Conservation (phyloP, 441 rosid genomes). For the Iberis amara region DNA sequence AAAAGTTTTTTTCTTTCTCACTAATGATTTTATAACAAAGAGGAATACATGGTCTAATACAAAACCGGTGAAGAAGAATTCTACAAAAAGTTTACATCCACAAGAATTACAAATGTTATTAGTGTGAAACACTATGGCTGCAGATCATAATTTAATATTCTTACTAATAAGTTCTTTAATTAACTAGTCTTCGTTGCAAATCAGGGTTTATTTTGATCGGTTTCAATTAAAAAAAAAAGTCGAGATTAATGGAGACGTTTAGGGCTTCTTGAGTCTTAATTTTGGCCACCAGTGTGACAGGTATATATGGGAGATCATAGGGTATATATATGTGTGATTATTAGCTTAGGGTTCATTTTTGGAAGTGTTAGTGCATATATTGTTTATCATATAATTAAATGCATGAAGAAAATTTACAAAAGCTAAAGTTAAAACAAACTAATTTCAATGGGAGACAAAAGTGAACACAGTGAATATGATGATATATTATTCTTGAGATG, state of each 20-base stretch:
- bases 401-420: constrained; percentile 24
- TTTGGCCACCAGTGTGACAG: constrained; percentile 6
- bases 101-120: too few species aligned
- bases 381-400: constrained; percentile 31
- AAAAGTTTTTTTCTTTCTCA: too few species aligned
- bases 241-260: constrained; percentile 16
- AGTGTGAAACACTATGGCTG: too few species aligned
- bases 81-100: too few species aligned
- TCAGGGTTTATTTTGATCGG: not conserved
- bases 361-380: constrained; percentile 26
- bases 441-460: constrained; percentile 42
- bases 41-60: too few species aligned
- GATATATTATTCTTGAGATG: constrained; percentile 62
- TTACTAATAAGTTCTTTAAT: not conserved
- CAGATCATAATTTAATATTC: too few species aligned
- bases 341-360: constrained; percentile 25
- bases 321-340: constrained; percentile 20
- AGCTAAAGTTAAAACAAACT: constrained; percentile 22
- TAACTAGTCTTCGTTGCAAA: not conserved
- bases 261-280: constrained; percentile 22
- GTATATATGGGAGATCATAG: constrained; percentile 12
- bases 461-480: constrained; percentile 34
- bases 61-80: too few species aligned
- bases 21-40: too few species aligned
- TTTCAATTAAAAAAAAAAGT: not conserved